Percentiles rank a stretch among this genome's conserved stretches.
Evolutionary conservation across 257 asterid genomes (phyloP).

Genomic region (Solanum medicagineum): DNA sequence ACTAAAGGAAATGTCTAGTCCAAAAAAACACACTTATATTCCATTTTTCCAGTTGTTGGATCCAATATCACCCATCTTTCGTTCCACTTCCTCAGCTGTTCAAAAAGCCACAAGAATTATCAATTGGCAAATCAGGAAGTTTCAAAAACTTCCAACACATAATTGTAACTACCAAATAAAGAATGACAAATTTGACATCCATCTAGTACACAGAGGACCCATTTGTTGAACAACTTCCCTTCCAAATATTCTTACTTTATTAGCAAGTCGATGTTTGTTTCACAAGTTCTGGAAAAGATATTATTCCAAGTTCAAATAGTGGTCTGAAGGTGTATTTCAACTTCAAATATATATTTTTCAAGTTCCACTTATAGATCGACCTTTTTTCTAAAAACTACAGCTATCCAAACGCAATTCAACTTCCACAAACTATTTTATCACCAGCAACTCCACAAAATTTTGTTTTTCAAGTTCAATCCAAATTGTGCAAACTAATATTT

Average conservation of each 20-base stretch:
- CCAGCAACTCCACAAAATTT: background rate
- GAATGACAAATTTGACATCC: background rate
- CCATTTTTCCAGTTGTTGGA: conserved; percentile 98
- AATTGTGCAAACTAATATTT: background rate
- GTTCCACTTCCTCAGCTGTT: conserved; percentile 92
- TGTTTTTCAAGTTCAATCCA: background rate
- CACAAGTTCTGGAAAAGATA: background rate
- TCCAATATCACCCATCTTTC: conserved; percentile 98
- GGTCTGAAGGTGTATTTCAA: background rate
- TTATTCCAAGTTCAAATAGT: background rate
- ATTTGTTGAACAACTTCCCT: background rate
- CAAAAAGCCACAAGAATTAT: conserved; percentile 2
- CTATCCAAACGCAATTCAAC: background rate
- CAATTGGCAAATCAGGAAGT: background rate
- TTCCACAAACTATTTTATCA: background rate
- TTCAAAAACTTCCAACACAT: background rate
- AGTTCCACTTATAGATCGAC: background rate
- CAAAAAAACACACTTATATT: conserved; percentile 66
- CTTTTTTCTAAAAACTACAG: background rate
- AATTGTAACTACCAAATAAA: background rate
- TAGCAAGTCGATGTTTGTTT: background rate
- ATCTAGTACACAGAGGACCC: background rate
- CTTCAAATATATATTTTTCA: background rate
- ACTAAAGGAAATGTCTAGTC: background rate
- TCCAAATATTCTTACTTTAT: background rate